phyloP scores from a whole-genome alignment of 371 early-diverging fungal species.

The Smittium culicis region DNA sequence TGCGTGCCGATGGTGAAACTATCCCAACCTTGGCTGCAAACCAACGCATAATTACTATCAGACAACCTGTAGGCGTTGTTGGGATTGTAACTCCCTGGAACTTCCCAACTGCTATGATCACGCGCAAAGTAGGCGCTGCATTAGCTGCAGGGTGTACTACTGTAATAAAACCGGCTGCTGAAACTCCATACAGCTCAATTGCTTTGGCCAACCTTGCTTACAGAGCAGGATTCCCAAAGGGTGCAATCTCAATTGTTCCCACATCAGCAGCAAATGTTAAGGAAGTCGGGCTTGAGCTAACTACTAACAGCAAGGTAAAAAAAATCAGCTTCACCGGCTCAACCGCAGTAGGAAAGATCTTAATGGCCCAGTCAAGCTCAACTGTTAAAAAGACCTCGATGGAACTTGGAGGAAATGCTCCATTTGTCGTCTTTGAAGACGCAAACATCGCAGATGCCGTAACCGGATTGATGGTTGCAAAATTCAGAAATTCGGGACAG shows the following conservation, averaged over 20 bases:
- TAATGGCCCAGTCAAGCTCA: constrained; percentile 52
- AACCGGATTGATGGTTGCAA: constrained; percentile 45
- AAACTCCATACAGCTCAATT: constrained; percentile 73
- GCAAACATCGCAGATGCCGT: constrained; percentile 53
- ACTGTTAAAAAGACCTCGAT: constrained; percentile 66
- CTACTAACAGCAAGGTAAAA: constrained; percentile 44
- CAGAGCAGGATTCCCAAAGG: constrained; percentile 75
- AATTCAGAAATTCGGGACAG: constrained; percentile 78
- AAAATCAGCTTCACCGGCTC: constrained; percentile 78
- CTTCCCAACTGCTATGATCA: constrained; percentile 84
- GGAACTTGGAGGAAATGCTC: constrained; percentile 77
- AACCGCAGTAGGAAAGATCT: constrained; percentile 53
- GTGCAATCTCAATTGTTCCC: constrained; percentile 70
- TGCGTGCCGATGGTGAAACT: constrained; percentile 62
- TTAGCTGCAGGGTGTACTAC: constrained; percentile 65
- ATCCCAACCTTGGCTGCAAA: constrained; percentile 46
- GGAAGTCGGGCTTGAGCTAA: constrained; percentile 52
- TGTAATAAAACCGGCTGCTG: constrained; percentile 34
- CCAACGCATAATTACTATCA: constrained; percentile 50
- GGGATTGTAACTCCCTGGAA: constrained; percentile 90
- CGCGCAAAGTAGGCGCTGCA: constrained; percentile 72
- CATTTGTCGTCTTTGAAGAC: constrained; percentile 81
- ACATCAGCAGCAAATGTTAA: constrained; percentile 44
- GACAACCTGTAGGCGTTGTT: constrained; percentile 75
- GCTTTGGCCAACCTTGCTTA: constrained; percentile 57